Evolutionary conservation across 139 green algal species (phyloP), one percentile per base, ranked within the genome.

Genomic region (Micractinium sp.): DNA sequence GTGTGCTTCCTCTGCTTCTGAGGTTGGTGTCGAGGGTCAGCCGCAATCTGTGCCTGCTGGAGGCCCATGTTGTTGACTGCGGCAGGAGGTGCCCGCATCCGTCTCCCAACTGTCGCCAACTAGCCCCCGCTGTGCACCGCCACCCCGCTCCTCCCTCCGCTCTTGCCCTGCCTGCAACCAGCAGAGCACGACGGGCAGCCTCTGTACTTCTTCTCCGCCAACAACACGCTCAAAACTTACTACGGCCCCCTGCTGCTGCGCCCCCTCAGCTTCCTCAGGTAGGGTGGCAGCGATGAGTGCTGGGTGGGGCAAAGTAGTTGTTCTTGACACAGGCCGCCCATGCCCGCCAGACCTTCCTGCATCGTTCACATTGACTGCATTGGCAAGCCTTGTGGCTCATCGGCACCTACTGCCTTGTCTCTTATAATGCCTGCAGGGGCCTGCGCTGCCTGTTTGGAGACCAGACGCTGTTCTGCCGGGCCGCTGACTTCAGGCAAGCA

Each of bases 361-460:
- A 16, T 5, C 47, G n/a, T 56, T 56, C 9, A 56, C 47, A 56
- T 9, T 56, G 47, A 56, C 5, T 56, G 47, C 47, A 56, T n/a
- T n/a, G n/a, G n/a, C 47, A 56, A 56, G 47, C 9, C 9, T 5
- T 56, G 47, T 56, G n/a, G n/a, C n/a, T n/a, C n/a, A n/a, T n/a
- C n/a, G n/a, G n/a, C n/a, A n/a, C n/a, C n/a, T n/a, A n/a, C n/a
- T n/a, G n/a, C n/a, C n/a, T n/a, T n/a, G n/a, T n/a, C n/a, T n/a
- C 63, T 71, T 23, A 2, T 27, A 29, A 7, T 27, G 27, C 0
- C 41, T 90, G n/a, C 87, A 93, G 91, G 23, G 95, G 95, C 19
- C 87, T 95, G 61, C 81, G 92, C 1, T 81, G 71, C 38, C 81
- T 96, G 39, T 97, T 97, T 90, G 95, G 95, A 19, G 95, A 97